Evolutionary conservation across 2,329 filamentous ascomycete species (phyloP), one percentile per base, ranked within the genome.

Genomic region (Aspergillus sergii): DNA sequence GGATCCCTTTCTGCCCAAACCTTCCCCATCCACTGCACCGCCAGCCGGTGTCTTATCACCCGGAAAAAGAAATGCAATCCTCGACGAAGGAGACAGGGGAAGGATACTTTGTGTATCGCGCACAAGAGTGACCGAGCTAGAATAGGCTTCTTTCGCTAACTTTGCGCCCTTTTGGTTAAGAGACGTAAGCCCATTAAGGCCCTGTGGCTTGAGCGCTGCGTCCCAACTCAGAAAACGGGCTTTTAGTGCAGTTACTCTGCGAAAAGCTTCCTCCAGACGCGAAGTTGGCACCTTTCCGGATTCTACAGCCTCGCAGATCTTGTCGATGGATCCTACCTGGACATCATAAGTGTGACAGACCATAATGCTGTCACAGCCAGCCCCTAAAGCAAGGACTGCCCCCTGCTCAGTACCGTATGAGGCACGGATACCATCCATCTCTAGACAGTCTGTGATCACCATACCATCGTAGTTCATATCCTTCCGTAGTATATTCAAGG

Each of bases 361-460:
- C 79, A 82, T 81, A 7, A 80, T 68, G 59, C 77, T 81, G 61
- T 83, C 80, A 56, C 76, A 77, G 23, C 81, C 80, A 36, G 80
- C 79, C 60, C 75, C 77, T 30, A 83, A 67, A 8, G 79, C 76
- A 62, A 80, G 75, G 7, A 79, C 73, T 3, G 80, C 76, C 43
- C 77, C 78, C 56, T 75, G 73, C 55, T 80, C 78, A 1, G 79
- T 80, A 3, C 79, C 78, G 63, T 77, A 79, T 16, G 76, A 80
- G 4, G 75, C 71, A 21, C 76, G 73, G 10, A 82, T 78, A 3
- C 79, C 78, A 46, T 81, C 76, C 80, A 82, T 81, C 62, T 82
- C 79, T 45, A 82, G 69, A 65, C 79, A 82, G 54, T 82, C 80
- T 5, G 79, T 82, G 4, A 82, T 73, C 8, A 82, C 72, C 67